Base-by-base conservation (phyloP, 179 eudicot species). In the Dionaea muscipula region DNA sequence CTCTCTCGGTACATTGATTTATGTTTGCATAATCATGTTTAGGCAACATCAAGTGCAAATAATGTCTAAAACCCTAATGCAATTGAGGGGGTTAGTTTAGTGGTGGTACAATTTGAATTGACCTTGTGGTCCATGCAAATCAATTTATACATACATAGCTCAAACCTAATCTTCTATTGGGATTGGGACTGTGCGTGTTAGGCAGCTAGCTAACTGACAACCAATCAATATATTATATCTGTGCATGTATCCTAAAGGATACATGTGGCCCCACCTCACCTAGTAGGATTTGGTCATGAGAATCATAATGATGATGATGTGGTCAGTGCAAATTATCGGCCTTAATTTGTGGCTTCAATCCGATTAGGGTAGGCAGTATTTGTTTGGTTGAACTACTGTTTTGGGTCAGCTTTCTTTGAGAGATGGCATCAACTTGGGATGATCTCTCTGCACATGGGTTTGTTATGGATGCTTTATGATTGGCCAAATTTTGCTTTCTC, bases 371-470 rank as follows among this genome's bases (percentile, higher is more conserved):
- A 17, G n/a, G n/a, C n/a, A n/a, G n/a, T n/a, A 44, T 47, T 28
- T 21, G 39, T 56, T 48, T 60, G 55, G 38, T 51, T 35, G 22
- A 38, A 50, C 19, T 25, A 27, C 33, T 61, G 61, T 21, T 26
- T 18, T 16, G 57, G 62, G 61, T 67, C 28, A 21, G 18, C 43
- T 47, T 58, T 23, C 45, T n/a, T n/a, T 74, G 56, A 63, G 46
- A 23, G 66, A 59, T 61, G 22, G 46, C 37, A 59, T 67, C 63
- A 63, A 70, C 53, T 28, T 47, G 25, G 45, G 43, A 56, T 47
- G 23, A 62, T 37, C 4, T 39, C n/a, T 22, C 63, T 61, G 28
- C 78, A 74, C 75, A 70, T 74, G 72, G 66, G 43, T 33, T 38
- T 56, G 53, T 55, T 64, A 36, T 52, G 28, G 50, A 24, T 58